A percentile compares a stretch with the other conserved stretches of the same genome.
phyloP scores from a whole-genome alignment of 1,284 basidiomycete genomes.

The Vanrija sp. region DNA sequence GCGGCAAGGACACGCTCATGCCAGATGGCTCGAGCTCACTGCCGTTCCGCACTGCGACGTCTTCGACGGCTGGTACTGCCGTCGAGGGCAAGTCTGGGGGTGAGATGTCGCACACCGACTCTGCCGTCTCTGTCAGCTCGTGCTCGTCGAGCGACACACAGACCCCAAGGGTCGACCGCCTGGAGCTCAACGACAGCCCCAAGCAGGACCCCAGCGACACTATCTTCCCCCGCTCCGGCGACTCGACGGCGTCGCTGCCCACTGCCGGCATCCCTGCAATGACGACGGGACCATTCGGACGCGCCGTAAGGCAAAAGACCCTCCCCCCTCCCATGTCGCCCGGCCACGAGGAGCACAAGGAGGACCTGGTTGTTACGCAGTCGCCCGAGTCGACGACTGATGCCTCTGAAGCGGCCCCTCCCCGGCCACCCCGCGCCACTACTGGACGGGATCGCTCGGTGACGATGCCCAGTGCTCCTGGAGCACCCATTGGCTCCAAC shows the following conservation, averaged over 20 bases:
- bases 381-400: background rate
- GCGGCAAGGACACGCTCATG: constrained; percentile 29
- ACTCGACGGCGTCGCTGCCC: constrained; percentile 61
- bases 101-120: constrained; percentile 2
- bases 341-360: background rate
- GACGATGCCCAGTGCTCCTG: constrained; percentile 6
- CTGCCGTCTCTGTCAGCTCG: constrained; percentile 5
- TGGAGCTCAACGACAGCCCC: constrained; percentile 27
- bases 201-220: constrained; percentile 60
- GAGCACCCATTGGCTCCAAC: background rate
- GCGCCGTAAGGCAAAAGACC: constrained; percentile 24
- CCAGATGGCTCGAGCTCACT: constrained; percentile 39
- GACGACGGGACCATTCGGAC: constrained; percentile 6
- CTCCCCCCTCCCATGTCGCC: constrained; percentile 1
- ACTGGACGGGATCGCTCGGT: constrained; percentile 7
- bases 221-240: constrained; percentile 63
- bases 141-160: constrained; percentile 24
- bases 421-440: background rate
- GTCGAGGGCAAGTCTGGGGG: constrained; percentile 11
- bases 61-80: constrained; percentile 30
- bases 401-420: background rate
- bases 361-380: background rate
- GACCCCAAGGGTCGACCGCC: constrained; percentile 16
- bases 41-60: constrained; percentile 36
- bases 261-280: constrained; percentile 23